Percentiles rank a stretch among this genome's conserved stretches.
These are phyloP conservation scores for Dispira simplex DNA, from an alignment of 192 early-diverging fungal genomes.

Conservation along the genomic window DNA sequence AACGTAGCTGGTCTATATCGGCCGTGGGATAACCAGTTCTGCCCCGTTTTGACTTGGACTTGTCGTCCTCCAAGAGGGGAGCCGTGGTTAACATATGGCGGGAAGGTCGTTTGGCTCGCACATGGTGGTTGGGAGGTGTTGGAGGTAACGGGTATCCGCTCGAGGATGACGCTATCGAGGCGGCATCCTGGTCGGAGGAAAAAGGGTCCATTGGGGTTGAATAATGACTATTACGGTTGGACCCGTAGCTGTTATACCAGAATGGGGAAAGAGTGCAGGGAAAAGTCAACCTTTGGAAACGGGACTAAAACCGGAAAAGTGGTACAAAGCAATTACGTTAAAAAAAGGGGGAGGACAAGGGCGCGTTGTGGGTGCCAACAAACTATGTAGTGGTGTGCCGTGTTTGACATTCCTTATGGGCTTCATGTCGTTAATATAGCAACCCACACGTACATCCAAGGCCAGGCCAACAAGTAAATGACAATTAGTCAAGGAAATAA, in stretches of 20 bases:
- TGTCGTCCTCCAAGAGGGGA: background rate
- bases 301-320: background rate
- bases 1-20: background rate
- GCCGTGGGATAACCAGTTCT: background rate
- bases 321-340: background rate
- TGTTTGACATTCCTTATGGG: too few species aligned
- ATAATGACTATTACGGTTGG: background rate
- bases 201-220: background rate
- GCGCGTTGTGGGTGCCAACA: too few species aligned
- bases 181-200: background rate
- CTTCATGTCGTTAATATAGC: too few species aligned
- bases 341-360: background rate
- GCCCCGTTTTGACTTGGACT: background rate
- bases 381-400: too few species aligned
- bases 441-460: too few species aligned
- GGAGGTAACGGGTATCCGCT: slow-evolving; percentile 2
- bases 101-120: background rate
- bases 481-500: too few species aligned
- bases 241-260: background rate
- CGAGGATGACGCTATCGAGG: background rate
- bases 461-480: too few species aligned
- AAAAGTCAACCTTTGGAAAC: background rate
- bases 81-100: background rate
- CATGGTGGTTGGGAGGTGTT: background rate
- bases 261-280: background rate